A percentile compares a stretch with the other conserved stretches of the same genome.
These are phyloP conservation scores for Verticillium albo-atrum DNA, from an alignment of 2,329 filamentous ascomycete genomes.

Conservation along the genomic window DNA sequence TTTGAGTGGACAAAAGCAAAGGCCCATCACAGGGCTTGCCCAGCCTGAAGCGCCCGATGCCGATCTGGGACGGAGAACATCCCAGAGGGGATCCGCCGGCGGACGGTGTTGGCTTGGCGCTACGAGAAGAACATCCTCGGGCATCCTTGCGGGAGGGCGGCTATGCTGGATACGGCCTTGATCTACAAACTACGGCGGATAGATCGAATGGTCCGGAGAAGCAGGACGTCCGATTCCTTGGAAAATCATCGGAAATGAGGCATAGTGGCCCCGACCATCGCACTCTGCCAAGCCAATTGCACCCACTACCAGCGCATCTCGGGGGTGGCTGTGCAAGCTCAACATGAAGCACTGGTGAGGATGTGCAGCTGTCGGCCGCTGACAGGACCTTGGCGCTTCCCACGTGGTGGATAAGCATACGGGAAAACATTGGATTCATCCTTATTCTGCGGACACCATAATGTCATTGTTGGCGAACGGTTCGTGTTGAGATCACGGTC, in stretches of 20 bases:
- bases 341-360: background rate
- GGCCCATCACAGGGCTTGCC: background rate
- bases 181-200: background rate
- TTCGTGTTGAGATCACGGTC: background rate
- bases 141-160: background rate
- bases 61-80: background rate
- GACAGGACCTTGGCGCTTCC: background rate
- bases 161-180: background rate
- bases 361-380: background rate
- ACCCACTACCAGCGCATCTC: background rate
- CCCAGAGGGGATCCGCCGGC: background rate
- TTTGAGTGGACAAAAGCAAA: background rate
- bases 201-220: background rate
- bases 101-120: background rate
- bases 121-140: background rate
- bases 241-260: background rate
- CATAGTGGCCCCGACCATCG: background rate
- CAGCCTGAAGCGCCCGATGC: background rate
- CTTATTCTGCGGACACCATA: background rate
- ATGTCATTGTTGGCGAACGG: background rate
- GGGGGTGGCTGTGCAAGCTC: background rate
- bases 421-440: background rate
- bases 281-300: background rate
- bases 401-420: background rate
- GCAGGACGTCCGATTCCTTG: background rate